Evolutionary conservation across 2,329 filamentous ascomycete genomes (phyloP).

Genomic region (Amauroascus verrucosus): DNA sequence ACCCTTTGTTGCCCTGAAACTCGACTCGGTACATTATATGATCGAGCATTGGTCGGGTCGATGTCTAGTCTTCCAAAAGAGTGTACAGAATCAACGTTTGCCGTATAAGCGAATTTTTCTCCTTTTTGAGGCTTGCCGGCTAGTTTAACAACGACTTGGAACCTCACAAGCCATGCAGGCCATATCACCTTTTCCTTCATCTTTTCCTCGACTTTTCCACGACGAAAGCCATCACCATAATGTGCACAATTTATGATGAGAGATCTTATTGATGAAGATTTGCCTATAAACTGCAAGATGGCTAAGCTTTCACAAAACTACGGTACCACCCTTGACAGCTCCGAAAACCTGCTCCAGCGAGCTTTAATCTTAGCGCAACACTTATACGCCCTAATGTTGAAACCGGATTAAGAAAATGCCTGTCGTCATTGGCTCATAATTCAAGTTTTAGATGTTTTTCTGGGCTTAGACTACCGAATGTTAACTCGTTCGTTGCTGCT

Average conservation of each 20-base stretch:
- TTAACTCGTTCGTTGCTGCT: too few relatives aligned
- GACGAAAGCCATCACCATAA: not conserved
- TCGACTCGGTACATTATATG: too few relatives aligned
- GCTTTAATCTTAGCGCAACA: not conserved
- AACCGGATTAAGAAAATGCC: not conserved
- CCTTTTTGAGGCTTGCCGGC: too few relatives aligned
- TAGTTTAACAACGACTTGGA: too few relatives aligned
- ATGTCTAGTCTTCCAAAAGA: too few relatives aligned
- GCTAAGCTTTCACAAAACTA: not conserved
- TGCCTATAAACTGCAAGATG: not conserved
- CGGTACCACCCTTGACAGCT: not conserved
- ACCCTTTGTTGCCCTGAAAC: not conserved
- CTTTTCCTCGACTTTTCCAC: too few relatives aligned
- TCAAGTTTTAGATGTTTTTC: not conserved
- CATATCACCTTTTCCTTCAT: too few relatives aligned
- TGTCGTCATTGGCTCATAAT: not conserved
- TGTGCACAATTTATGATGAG: not conserved
- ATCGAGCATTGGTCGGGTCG: too few relatives aligned
- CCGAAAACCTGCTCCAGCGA: not conserved
- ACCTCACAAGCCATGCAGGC: too few relatives aligned
- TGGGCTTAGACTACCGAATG: too few relatives aligned
- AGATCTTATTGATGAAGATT: not conserved
- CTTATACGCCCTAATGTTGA: not conserved
- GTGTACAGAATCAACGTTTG: too few relatives aligned
- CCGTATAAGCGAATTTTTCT: too few relatives aligned